Percentiles rank a stretch among this genome's conserved stretches.
phyloP scores from a whole-genome alignment of 371 early-diverging fungal species.

The Dinochytrium kinnereticum region DNA sequence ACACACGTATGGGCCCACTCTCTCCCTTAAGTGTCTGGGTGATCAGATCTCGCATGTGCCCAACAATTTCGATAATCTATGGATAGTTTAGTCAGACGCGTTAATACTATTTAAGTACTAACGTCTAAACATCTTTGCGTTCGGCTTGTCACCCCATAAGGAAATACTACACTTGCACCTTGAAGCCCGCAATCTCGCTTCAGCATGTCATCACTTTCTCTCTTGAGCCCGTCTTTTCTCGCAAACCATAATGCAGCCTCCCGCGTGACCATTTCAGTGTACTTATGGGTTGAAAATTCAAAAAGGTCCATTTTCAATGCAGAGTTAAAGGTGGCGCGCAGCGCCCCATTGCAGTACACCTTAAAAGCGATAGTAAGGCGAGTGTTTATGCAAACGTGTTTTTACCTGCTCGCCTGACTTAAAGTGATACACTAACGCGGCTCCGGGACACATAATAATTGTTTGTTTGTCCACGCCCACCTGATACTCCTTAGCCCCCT shows the following conservation, averaged over 20 bases:
- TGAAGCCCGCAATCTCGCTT: neutral
- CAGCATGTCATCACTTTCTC: neutral
- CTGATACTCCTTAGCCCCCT: constrained; percentile 1
- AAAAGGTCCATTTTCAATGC: constrained; percentile 8
- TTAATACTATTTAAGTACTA: neutral
- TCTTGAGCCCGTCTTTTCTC: neutral
- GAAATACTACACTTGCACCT: neutral
- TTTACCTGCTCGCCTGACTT: neutral
- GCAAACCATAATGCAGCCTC: neutral
- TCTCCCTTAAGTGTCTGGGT: neutral
- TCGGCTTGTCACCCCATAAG: neutral
- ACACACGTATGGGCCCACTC: constrained; percentile 5
- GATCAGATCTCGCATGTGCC: constrained; percentile 8
- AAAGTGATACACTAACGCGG: neutral
- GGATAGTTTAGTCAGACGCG: neutral
- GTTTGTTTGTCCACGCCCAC: neutral
- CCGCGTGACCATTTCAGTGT: constrained; percentile 10
- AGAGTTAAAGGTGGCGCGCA: constrained; percentile 1
- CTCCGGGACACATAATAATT: neutral
- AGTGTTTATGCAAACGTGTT: too few relatives aligned
- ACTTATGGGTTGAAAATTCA: constrained; percentile 10
- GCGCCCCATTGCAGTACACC: neutral
- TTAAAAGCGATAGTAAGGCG: too few relatives aligned
- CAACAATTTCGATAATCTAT: constrained; percentile 15
- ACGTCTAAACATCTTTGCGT: constrained; percentile 16